Evolutionary conservation across 2,329 filamentous ascomycete species (phyloP).

Genomic region (Fusarium sp.): DNA sequence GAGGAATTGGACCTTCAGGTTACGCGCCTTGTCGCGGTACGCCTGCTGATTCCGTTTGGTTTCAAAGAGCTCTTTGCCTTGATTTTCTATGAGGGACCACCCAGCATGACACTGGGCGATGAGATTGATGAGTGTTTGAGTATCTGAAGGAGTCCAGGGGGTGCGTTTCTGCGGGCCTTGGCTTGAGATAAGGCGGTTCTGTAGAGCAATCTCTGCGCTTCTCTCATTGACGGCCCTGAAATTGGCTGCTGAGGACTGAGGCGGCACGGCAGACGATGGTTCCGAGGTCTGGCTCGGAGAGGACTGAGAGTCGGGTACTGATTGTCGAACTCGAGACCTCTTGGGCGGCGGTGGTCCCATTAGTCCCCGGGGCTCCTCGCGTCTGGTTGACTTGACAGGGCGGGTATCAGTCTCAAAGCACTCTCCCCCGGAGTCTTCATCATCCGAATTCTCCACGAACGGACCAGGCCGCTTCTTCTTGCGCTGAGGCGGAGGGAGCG

Average conservation of each 20-base stretch:
- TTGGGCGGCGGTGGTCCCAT: constrained; percentile 25
- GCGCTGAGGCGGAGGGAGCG: neutral
- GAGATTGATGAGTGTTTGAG: constrained; percentile 53
- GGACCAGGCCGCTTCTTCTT: constrained; percentile 2
- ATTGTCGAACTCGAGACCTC: constrained; percentile 10
- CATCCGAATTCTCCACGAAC: constrained; percentile 19
- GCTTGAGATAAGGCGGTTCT: constrained; percentile 37
- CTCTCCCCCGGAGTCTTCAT: constrained; percentile 22
- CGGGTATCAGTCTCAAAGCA: constrained; percentile 45
- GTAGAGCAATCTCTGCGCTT: constrained; percentile 33
- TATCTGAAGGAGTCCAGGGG: constrained; percentile 57
- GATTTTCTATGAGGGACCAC: constrained; percentile 49
- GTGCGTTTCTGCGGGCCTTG: constrained; percentile 40
- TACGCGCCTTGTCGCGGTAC: constrained; percentile 67
- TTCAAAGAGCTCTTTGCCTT: constrained; percentile 52
- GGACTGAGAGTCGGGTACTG: constrained; percentile 4
- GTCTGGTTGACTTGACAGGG: constrained; percentile 34
- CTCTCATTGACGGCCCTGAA: constrained; percentile 43
- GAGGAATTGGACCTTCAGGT: constrained; percentile 64
- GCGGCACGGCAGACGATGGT: neutral
- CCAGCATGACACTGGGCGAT: constrained; percentile 46
- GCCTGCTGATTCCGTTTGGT: constrained; percentile 63
- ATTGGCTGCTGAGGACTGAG: constrained; percentile 4
- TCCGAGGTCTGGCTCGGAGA: constrained; percentile 2
- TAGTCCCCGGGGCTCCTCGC: constrained; percentile 28